A percentile compares a stretch with the other conserved stretches of the same genome.
Conservation (phyloP, 768 basidiomycete genomes). For the Podaxis sp. region DNA sequence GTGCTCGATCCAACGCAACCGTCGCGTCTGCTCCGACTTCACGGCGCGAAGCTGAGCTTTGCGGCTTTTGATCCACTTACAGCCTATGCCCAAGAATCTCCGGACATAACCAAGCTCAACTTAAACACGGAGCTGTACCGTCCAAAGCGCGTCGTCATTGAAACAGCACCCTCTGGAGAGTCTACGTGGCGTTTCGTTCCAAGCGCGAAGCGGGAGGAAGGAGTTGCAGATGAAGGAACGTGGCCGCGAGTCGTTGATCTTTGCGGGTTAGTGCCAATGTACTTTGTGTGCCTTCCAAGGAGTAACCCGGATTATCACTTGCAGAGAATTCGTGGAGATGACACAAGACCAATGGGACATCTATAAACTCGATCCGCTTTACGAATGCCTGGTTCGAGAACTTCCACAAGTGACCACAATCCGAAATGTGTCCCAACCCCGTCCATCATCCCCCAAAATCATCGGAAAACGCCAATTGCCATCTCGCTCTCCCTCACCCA, state of each 20-base stretch:
- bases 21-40: constrained; percentile 56
- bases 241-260: constrained; percentile 70
- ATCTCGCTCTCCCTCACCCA: constrained; percentile 7
- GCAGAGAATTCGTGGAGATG: constrained; percentile 47
- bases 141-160: constrained; percentile 74
- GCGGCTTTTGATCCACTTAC: constrained; percentile 72
- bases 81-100: constrained; percentile 43
- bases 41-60: constrained; percentile 62
- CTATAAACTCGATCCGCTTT: constrained; percentile 76
- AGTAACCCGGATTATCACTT: background rate
- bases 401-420: constrained; percentile 38
- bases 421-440: constrained; percentile 19
- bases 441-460: constrained; percentile 11
- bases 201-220: constrained; percentile 55
- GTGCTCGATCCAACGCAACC: constrained; percentile 62
- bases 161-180: constrained; percentile 54
- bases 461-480: constrained; percentile 13
- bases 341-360: constrained; percentile 85
- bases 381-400: constrained; percentile 58
- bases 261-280: constrained; percentile 55
- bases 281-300: background rate
- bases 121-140: constrained; percentile 46
- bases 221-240: constrained; percentile 59
- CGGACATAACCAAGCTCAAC: constrained; percentile 39
- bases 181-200: constrained; percentile 79